A percentile compares a stretch with the other conserved stretches of the same genome.
phyloP scores from a whole-genome alignment of 371 early-diverging fungal species.

The Apophysomyces elegans region DNA sequence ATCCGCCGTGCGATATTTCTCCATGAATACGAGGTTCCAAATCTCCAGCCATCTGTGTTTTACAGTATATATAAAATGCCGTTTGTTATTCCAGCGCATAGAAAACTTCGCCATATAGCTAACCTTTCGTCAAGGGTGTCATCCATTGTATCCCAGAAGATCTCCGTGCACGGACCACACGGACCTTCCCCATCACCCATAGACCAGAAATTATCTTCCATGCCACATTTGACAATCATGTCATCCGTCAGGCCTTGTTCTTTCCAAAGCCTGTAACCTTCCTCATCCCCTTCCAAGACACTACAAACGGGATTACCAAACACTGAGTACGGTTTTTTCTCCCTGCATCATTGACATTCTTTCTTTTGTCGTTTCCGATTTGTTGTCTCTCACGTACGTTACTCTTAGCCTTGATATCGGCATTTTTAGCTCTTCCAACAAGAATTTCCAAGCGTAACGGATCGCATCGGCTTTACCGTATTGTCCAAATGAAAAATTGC shows the following conservation, averaged over 20 bases:
- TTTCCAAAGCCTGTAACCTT: constrained; percentile 70
- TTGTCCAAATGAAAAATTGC: constrained; percentile 80
- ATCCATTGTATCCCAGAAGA: constrained; percentile 78
- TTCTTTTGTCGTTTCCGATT: not conserved
- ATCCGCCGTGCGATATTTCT: constrained; percentile 62
- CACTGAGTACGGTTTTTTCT: too few species aligned
- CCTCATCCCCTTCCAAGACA: constrained; percentile 69
- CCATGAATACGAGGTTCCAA: constrained; percentile 90
- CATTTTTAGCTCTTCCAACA: constrained; percentile 65
- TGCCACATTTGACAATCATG: constrained; percentile 62
- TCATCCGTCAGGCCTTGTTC: constrained; percentile 63
- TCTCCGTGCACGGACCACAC: constrained; percentile 83
- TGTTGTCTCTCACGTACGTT: constrained; percentile 41
- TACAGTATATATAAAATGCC: not conserved
- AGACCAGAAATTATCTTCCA: constrained; percentile 81
- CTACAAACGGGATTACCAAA: constrained; percentile 26
- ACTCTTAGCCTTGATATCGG: constrained; percentile 68
- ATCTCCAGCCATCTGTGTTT: constrained; percentile 73
- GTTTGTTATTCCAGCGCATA: not conserved
- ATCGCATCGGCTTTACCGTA: constrained; percentile 69
- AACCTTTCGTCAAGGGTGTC: constrained; percentile 43
- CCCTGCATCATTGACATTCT: not conserved
- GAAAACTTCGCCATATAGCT: too few species aligned
- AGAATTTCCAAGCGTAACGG: constrained; percentile 71
- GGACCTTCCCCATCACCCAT: constrained; percentile 88